Evolutionary conservation across 305 asterid genomes (phyloP), one percentile per base, ranked within the genome.

Genomic region (Fraxinus sp.): DNA sequence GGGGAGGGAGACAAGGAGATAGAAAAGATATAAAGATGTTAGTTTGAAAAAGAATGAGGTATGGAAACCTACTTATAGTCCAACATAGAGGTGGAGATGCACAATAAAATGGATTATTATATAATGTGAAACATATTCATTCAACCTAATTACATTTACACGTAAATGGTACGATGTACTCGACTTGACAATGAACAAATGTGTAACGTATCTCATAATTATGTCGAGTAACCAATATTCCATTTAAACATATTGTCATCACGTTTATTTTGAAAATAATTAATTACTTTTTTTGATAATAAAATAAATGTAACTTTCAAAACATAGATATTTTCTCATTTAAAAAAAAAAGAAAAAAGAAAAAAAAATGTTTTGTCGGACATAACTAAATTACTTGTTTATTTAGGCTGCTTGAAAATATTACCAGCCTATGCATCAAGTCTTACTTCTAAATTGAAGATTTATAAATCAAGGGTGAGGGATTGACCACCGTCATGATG

Each of bases 401-500:
- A 13, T 43, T 43, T 11, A 43, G n/a, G 5, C 5, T 13, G n/a
- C 55, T 43, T 43, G 55, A 43, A 43, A 43, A 43, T 11, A 43
- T 43, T 11, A 3, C 5, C 62, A 52, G 4, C 7, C 20, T 16
- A 20, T 20, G 30, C n/a, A 28, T 26, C 20, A 30, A 13, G 5
- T 4, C 32, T 28, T 5, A 3, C 18, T 24, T 66, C 36, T 22
- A 66, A 66, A 0, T 9, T 8, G 74, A 66, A 10, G 39, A 81
- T 22, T 8, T 52, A 41, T 14, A 70, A 74, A 57, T 71, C 14
- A 68, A 52, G 57, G 80, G 46, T 82, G 83, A 80, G 82, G 75
- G 52, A 86, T 86, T 90, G 91, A 88, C 91, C 91, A 87, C 92
- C 91, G 91, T 88, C 89, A 83, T 39, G 80, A 78, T 79, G 84